Evolutionary conservation across 2,329 filamentous ascomycete genomes (phyloP).

Genomic region (Pseudogymnoascus sp.): DNA sequence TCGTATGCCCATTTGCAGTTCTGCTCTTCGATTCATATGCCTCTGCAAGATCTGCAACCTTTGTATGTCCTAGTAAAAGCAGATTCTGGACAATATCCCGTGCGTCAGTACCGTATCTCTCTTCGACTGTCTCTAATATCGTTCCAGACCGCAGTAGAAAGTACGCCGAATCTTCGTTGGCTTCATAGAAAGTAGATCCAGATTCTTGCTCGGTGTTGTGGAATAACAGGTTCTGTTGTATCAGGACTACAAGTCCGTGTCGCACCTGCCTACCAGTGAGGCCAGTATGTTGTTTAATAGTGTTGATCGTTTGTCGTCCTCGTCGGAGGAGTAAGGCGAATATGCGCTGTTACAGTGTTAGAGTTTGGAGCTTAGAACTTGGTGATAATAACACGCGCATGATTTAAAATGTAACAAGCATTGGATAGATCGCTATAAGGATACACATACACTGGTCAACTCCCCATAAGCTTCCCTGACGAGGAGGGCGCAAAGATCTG

Average conservation of each 20-base stretch:
- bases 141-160: slow-evolving; percentile 73
- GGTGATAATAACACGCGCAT: not conserved
- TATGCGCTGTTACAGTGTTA: slow-evolving; percentile 57
- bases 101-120: slow-evolving; percentile 65
- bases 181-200: slow-evolving; percentile 68
- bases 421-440: not conserved
- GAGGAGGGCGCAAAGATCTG: slow-evolving; percentile 83
- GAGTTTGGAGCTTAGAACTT: slow-evolving; percentile 9
- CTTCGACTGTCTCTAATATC: slow-evolving; percentile 67
- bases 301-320: slow-evolving; percentile 65
- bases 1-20: slow-evolving; percentile 19
- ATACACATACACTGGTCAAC: slow-evolving; percentile 69
- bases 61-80: slow-evolving; percentile 68
- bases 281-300: slow-evolving; percentile 63
- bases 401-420: not conserved
- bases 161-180: slow-evolving; percentile 73
- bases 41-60: slow-evolving; percentile 59
- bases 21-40: slow-evolving; percentile 39
- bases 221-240: slow-evolving; percentile 81
- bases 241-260: slow-evolving; percentile 72
- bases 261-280: slow-evolving; percentile 68
- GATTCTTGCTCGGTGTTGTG: slow-evolving; percentile 58
- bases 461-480: slow-evolving; percentile 87
- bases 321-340: slow-evolving; percentile 69
- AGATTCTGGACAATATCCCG: slow-evolving; percentile 67